Base-by-base conservation (phyloP, 2,329 filamentous ascomycete species). In the Domatiomyces catenatus region DNA sequence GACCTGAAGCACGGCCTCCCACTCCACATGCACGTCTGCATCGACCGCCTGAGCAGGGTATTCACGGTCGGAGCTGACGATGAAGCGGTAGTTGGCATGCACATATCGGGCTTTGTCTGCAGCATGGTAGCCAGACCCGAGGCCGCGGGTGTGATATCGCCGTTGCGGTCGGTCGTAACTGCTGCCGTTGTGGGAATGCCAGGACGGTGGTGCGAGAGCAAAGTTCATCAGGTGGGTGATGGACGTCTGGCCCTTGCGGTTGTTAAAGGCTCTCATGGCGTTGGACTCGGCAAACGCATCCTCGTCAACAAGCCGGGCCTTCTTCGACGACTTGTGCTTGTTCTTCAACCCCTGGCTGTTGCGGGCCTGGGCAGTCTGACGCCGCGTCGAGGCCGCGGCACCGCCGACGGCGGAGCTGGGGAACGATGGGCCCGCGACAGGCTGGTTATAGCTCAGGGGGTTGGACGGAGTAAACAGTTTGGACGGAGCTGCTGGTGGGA, bases 191-290 rank as follows among this genome's bases (percentile, higher is more conserved):
- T 56, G 60, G 75, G 75, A 60, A 46, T 70, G 64, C 52, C 69
- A 63, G 54, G 81, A 78, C 19, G 83, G 83, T 43, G 84, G 81
- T 19, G 89, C 85, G 18, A 87, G 73, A 44, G 84, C 81, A 67
- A 95, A 94, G 71, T 90, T 90, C 75, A 98, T 85, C 51, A 98
- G 71, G 67, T 98, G 92, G 42, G 92, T 96, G 64, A 98, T 98
- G 62, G 86, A 94, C 49, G 88, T 95, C 68, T 95, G 90, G 49
- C 92, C 92, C 61, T 92, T 86, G 52, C 92, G 83, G 60, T 80
- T 80, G 59, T 71, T 80, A 54, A 76, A 73, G 49, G 77, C 76
- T 64, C 70, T 75, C 76, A 81, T 83, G 68, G 73, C 75, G 68
- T 73, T 77, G 59, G 76, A 74, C 71, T 95, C 88, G 57, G 81